Percentiles rank a stretch among this genome's conserved stretches.
These are phyloP conservation scores for Jaltomata sinuosa DNA, from an alignment of 257 asterid genomes.

Conservation along the genomic window DNA sequence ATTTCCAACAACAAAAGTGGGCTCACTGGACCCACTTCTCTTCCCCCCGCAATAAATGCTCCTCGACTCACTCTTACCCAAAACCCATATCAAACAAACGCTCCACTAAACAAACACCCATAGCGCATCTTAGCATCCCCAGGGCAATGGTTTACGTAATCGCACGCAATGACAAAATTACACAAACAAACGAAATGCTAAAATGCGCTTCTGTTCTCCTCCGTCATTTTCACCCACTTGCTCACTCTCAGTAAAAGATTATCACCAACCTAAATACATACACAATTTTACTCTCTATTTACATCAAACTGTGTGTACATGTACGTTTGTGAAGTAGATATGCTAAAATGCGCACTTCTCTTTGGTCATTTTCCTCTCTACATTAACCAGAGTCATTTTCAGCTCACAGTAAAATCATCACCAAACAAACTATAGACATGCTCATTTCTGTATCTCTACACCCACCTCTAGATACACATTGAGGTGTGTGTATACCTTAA, in stretches of 20 bases:
- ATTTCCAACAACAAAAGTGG: conserved; percentile 3
- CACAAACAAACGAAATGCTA: background rate
- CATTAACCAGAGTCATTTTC: background rate
- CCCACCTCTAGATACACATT: background rate
- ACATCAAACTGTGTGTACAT: background rate
- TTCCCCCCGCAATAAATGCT: conserved; percentile 1
- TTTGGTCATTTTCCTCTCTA: background rate
- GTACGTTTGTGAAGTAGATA: background rate
- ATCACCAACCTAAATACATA: background rate
- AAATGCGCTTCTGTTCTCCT: background rate
- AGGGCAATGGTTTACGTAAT: background rate
- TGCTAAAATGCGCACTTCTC: background rate
- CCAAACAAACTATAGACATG: background rate
- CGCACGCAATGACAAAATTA: background rate
- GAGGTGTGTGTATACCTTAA: background rate
- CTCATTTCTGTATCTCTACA: background rate
- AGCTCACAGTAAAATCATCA: background rate
- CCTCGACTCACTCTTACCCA: background rate
- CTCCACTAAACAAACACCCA: background rate
- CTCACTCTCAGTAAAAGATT: too few species aligned
- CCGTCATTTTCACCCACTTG: background rate
- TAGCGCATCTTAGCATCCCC: conserved; percentile 15
- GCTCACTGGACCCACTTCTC: background rate
- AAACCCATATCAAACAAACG: background rate
- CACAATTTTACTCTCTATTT: background rate